These are phyloP conservation scores for Amanita rubescens DNA, from an alignment of 768 basidiomycete genomes.

Conservation along the genomic window DNA sequence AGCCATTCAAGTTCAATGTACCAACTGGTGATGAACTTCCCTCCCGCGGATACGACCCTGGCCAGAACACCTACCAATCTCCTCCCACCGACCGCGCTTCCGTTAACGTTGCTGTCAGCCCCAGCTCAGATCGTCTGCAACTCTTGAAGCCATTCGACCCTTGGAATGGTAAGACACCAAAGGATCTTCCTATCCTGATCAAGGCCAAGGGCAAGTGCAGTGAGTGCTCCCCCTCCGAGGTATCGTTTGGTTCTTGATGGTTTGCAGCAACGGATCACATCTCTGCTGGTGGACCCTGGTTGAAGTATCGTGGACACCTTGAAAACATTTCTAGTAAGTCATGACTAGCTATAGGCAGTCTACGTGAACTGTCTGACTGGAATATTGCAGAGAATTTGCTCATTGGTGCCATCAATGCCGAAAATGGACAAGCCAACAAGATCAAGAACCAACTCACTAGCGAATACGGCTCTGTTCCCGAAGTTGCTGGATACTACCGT, in stretches of 20 bases:
- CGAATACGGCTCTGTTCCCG: slow-evolving; percentile 78
- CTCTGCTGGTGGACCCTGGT: slow-evolving; percentile 97
- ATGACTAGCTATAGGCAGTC: neutral
- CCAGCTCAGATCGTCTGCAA: slow-evolving; percentile 86
- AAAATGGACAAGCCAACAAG: slow-evolving; percentile 95
- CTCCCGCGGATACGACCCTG: slow-evolving; percentile 92
- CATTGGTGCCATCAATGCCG: slow-evolving; percentile 94
- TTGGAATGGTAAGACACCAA: slow-evolving; percentile 91
- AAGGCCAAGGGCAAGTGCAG: slow-evolving; percentile 99
- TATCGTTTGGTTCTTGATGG: slow-evolving; percentile 2
- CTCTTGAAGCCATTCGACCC: slow-evolving; percentile 81
- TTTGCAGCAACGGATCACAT: slow-evolving; percentile 81
- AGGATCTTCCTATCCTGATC: slow-evolving; percentile 88
- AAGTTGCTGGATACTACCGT: slow-evolving; percentile 83
- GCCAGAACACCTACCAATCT: slow-evolving; percentile 94
- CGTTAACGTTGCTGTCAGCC: slow-evolving; percentile 81
- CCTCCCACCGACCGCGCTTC: slow-evolving; percentile 80
- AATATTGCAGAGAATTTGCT: slow-evolving; percentile 76
- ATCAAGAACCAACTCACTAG: slow-evolving; percentile 88
- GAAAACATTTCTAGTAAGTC: slow-evolving; percentile 90
- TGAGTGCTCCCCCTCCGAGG: slow-evolving; percentile 31
- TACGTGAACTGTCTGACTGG: neutral
- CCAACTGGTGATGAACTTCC: slow-evolving; percentile 91
- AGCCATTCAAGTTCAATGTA: slow-evolving; percentile 93
- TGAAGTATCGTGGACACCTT: slow-evolving; percentile 98